phyloP scores from a whole-genome alignment of 768 basidiomycete species.

The Chlorophyllum brunneum region DNA sequence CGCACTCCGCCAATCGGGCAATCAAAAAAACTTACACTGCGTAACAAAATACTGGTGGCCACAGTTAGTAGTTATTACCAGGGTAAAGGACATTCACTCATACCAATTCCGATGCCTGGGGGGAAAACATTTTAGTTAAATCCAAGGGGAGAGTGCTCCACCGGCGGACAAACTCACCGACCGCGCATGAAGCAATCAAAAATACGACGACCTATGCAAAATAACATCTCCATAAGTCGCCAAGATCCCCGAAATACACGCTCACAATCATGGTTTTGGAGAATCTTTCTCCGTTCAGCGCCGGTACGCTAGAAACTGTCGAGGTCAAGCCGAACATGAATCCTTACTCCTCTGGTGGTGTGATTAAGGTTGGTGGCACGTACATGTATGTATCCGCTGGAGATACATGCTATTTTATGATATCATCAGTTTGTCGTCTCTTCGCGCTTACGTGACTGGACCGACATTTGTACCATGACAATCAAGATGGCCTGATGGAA shows the following conservation, averaged over 20 bases:
- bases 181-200: not conserved
- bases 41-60: not conserved
- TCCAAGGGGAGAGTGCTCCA: not conserved
- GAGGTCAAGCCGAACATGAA: not conserved
- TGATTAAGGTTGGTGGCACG: not conserved
- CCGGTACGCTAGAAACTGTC: not conserved
- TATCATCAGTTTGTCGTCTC: not conserved
- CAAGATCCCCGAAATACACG: too few species aligned
- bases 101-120: not conserved
- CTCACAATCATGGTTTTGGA: not conserved
- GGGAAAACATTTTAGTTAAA: not conserved
- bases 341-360: not conserved
- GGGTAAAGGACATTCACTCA: not conserved
- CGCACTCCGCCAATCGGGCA: too few species aligned
- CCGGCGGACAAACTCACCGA: slow-evolving; percentile 6
- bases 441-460: not conserved
- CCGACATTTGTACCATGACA: not conserved
- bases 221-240: too few species aligned
- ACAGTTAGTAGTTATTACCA: not conserved
- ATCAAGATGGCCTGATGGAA: not conserved
- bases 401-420: not conserved
- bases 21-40: not conserved
- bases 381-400: not conserved
- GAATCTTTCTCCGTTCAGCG: not conserved
- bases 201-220: not conserved